These are phyloP conservation scores for Alternaria conjuncta DNA, from an alignment of 2,329 filamentous ascomycete species.

Conservation along the genomic window DNA sequence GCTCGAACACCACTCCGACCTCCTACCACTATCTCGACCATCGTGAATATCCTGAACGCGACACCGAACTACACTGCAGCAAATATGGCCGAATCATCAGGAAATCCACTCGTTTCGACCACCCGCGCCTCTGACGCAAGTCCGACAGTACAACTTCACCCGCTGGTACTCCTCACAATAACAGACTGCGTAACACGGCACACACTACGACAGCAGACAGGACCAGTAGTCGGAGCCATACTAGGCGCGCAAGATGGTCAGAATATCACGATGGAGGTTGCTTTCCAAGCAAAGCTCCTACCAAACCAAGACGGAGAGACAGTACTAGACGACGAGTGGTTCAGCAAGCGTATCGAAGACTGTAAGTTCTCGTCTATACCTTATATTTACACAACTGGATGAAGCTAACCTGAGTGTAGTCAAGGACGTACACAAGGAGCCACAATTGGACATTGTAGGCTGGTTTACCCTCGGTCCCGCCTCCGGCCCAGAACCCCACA, in stretches of 20 bases:
- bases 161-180: constrained; percentile 92
- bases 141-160: constrained; percentile 84
- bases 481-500: constrained; percentile 70
- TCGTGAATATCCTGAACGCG: not conserved
- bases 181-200: constrained; percentile 96
- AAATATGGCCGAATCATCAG: constrained; percentile 45
- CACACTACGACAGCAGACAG: constrained; percentile 74
- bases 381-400: not conserved
- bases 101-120: constrained; percentile 54
- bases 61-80: not conserved
- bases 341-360: constrained; percentile 78
- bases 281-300: constrained; percentile 76
- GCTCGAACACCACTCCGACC: not conserved
- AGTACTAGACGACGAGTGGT: constrained; percentile 73
- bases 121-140: constrained; percentile 68
- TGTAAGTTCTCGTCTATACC: constrained; percentile 63
- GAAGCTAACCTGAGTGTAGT: constrained; percentile 61
- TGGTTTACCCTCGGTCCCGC: constrained; percentile 84
- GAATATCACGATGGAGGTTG: constrained; percentile 89
- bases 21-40: not conserved
- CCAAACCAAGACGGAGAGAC: constrained; percentile 61
- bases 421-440: constrained; percentile 85
- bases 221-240: constrained; percentile 84
- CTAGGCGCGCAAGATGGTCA: constrained; percentile 90
- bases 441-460: constrained; percentile 80